phyloP scores from a whole-genome alignment of 345 rosid genomes.

The Sisymbrium irio region DNA sequence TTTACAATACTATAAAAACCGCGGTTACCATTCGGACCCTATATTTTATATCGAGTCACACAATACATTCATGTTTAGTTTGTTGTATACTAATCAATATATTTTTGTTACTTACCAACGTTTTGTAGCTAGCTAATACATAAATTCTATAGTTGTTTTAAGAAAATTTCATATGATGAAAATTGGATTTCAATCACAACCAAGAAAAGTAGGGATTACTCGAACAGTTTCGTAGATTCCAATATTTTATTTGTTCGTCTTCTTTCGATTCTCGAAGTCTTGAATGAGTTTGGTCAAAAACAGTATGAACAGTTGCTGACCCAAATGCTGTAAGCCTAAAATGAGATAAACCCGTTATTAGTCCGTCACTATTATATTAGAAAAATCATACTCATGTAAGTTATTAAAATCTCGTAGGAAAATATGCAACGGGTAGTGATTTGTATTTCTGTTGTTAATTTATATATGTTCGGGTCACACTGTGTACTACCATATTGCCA shows the following conservation, averaged over 20 bases:
- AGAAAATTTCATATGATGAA: neutral
- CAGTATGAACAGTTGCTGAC: neutral
- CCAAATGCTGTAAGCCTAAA: neutral
- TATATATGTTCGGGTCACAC: neutral
- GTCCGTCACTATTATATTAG: too few relatives aligned
- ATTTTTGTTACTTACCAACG: neutral
- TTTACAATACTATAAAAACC: too few relatives aligned
- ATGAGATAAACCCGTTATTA: too few relatives aligned
- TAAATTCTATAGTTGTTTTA: neutral
- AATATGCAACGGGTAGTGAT: neutral
- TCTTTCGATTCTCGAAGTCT: neutral
- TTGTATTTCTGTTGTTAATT: neutral
- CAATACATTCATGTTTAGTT: neutral
- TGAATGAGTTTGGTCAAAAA: neutral
- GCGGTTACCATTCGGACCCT: too few relatives aligned
- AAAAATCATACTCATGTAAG: neutral
- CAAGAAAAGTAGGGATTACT: neutral
- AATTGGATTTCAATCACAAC: neutral
- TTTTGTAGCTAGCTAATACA: neutral
- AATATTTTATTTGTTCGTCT: neutral
- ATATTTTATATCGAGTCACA: neutral
- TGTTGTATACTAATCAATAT: neutral
- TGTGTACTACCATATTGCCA: neutral
- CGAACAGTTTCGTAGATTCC: neutral
- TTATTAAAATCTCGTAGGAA: neutral